Evolutionary conservation across 495 filamentous ascomycete species (phyloP).

Genomic region (Neurospora sp.): DNA sequence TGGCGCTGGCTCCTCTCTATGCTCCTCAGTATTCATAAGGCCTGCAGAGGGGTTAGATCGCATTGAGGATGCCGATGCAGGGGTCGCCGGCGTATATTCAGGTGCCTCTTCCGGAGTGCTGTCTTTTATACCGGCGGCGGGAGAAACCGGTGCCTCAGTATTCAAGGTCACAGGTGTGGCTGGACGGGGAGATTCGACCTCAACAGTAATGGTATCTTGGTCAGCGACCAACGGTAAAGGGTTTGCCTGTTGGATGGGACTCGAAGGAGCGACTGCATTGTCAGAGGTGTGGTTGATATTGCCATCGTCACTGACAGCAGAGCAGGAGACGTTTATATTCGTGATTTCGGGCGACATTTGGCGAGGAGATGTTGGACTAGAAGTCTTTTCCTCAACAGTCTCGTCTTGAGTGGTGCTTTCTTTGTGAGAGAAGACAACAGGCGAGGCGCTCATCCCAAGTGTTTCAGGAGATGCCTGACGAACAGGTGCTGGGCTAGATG

Average conservation of each 20-base stretch:
- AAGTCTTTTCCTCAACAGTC: not conserved
- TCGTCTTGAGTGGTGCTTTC: not conserved
- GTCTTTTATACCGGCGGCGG: not conserved
- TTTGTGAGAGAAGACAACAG: not conserved
- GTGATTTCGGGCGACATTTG: not conserved
- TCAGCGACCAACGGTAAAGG: not conserved
- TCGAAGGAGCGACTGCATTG: not conserved
- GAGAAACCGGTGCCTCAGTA: not conserved
- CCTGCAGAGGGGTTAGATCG: not conserved
- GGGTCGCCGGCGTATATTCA: not conserved
- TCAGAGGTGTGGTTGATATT: not conserved
- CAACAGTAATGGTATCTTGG: not conserved
- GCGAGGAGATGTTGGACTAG: not conserved
- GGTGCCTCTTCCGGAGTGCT: not conserved
- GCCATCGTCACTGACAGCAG: not conserved
- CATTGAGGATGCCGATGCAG: not conserved
- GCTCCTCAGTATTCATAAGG: not conserved
- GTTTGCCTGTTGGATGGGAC: not conserved
- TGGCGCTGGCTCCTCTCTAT: not conserved
- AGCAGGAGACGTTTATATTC: not conserved
- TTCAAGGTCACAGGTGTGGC: not conserved
- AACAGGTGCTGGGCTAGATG: not conserved
- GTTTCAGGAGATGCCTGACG: not conserved
- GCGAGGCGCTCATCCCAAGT: not conserved
- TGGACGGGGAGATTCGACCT: not conserved